Percentiles rank a stretch among this genome's conserved stretches.
Evolutionary conservation across 768 basidiomycete species (phyloP).

Genomic region (Dacryopinax spathularia): DNA sequence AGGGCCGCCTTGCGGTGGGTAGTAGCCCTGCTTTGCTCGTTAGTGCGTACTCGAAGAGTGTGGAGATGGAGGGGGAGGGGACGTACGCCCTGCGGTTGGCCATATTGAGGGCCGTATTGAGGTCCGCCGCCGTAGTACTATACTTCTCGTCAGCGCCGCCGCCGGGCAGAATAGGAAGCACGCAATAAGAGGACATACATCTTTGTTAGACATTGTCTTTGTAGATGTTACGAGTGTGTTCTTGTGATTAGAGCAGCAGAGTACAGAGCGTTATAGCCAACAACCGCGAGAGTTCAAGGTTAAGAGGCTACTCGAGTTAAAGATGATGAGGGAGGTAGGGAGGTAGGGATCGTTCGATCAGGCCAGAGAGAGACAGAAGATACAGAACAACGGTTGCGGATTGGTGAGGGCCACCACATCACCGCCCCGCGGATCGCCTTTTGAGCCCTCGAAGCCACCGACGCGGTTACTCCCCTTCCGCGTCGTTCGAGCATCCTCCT

Average conservation of each 20-base stretch:
- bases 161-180: background rate
- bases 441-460: no score
- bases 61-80: background rate
- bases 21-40: background rate
- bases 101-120: background rate
- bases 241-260: background rate
- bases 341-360: no score
- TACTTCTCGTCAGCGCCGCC: background rate
- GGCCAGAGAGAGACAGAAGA: no score
- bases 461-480: no score
- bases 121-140: background rate
- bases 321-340: no score
- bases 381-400: no score
- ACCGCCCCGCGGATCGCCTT: no score
- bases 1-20: background rate
- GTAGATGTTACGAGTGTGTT: background rate
- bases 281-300: no score
- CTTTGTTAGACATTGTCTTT: constrained; percentile 3
- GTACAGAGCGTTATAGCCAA: no score
- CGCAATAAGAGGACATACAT: background rate
- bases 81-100: background rate
- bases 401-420: no score
- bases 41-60: background rate
- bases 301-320: no score
- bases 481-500: no score